These are phyloP conservation scores for Rhizoctonia solani DNA, from an alignment of 1,284 basidiomycete genomes.

Conservation along the genomic window DNA sequence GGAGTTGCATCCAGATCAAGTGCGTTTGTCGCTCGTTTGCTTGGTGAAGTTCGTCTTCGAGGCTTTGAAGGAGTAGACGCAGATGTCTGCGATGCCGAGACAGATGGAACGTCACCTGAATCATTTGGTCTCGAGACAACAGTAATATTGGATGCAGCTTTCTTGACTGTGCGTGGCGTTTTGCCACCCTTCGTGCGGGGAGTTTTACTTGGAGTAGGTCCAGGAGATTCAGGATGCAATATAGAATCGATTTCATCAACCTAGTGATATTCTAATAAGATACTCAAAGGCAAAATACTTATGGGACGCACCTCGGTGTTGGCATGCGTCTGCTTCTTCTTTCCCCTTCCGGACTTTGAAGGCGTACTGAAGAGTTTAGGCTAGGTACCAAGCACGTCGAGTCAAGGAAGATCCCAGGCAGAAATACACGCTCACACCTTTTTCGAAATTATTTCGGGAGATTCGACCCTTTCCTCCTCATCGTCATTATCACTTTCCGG, in stretches of 20 bases:
- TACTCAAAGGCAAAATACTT: neutral
- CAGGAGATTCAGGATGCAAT: slow-evolving; percentile 21
- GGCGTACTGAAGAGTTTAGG: slow-evolving; percentile 26
- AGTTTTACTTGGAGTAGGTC: slow-evolving; percentile 29
- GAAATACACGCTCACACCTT: neutral
- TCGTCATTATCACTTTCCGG: slow-evolving; percentile 16
- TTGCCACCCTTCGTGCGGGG: slow-evolving; percentile 22
- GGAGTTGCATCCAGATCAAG: slow-evolving; percentile 18
- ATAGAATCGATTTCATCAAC: slow-evolving; percentile 26
- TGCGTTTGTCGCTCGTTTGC: neutral
- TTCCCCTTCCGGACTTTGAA: neutral
- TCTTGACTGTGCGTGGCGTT: slow-evolving; percentile 18
- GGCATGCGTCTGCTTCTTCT: neutral
- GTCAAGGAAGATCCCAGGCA: neutral
- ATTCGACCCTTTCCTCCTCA: neutral
- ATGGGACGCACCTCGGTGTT: neutral
- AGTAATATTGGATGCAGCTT: neutral
- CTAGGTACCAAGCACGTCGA: neutral
- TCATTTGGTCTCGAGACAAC: slow-evolving; percentile 8
- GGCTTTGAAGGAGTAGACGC: slow-evolving; percentile 24
- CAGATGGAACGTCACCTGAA: neutral
- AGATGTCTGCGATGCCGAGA: neutral
- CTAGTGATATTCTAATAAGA: neutral
- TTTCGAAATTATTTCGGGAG: slow-evolving; percentile 1
- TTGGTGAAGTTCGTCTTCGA: slow-evolving; percentile 4